Percentiles rank a stretch among this genome's conserved stretches.
Evolutionary conservation across 208 protist species (phyloP).

Genomic region (Tritrichomonas musculus): DNA sequence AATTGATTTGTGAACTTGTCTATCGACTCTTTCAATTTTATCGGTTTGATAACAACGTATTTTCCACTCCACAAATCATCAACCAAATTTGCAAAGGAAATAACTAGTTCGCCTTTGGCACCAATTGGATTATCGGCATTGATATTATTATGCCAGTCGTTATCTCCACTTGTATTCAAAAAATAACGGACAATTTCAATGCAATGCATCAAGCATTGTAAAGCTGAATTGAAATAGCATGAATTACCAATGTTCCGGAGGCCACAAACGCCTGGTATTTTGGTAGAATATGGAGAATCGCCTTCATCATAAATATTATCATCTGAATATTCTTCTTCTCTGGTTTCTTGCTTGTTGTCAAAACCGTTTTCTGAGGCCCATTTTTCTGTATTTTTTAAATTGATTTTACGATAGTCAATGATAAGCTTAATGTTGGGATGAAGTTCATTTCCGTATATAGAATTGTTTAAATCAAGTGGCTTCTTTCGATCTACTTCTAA

Average conservation of each 20-base stretch:
- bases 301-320: too few relatives aligned
- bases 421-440: too few relatives aligned
- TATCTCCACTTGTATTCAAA: background rate
- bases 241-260: constrained; percentile 88
- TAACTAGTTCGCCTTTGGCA: constrained; percentile 35
- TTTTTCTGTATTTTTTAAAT: too few relatives aligned
- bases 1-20: constrained; percentile 9
- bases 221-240: constrained; percentile 86
- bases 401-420: too few relatives aligned
- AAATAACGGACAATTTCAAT: constrained; percentile 55
- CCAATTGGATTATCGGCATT: constrained; percentile 42
- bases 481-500: too few relatives aligned
- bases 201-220: constrained; percentile 81
- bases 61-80: constrained; percentile 7
- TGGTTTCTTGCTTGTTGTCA: too few relatives aligned
- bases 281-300: too few relatives aligned
- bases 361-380: too few relatives aligned
- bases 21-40: constrained; percentile 29
- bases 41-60: background rate
- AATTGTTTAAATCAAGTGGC: too few relatives aligned
- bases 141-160: constrained; percentile 7
- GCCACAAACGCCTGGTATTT: constrained; percentile 48
- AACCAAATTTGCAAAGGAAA: constrained; percentile 38
- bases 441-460: too few relatives aligned
- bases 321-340: too few relatives aligned